Percentiles rank a stretch among this genome's conserved stretches.
Conservation (phyloP, 2,329 filamentous ascomycete genomes). For the Plenodomus lindquistii region DNA sequence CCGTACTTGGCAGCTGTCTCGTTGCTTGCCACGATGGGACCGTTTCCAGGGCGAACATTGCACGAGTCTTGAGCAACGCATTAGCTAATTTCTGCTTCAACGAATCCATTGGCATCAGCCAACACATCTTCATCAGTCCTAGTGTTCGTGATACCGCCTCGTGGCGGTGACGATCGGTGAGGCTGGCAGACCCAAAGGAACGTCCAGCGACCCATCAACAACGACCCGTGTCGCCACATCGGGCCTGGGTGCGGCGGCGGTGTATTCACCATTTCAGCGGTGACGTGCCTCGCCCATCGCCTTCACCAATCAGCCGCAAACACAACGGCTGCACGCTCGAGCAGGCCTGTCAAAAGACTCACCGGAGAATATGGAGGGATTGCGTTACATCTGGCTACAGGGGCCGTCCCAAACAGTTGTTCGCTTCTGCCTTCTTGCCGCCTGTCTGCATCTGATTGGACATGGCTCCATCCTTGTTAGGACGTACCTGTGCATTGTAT, state of each 20-base stretch:
- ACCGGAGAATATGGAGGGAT: conserved; percentile 26
- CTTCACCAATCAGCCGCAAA: conserved; percentile 15
- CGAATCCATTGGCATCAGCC: not conserved
- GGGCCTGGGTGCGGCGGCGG: conserved; percentile 10
- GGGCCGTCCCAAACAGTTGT: conserved; percentile 17
- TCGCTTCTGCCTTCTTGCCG: conserved; percentile 19
- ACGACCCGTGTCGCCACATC: not conserved
- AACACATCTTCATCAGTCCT: conserved; percentile 2
- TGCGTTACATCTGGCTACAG: conserved; percentile 28
- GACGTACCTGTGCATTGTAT: conserved; percentile 6
- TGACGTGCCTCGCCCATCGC: conserved; percentile 12
- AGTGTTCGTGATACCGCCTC: conserved; percentile 5
- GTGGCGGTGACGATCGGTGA: conserved; percentile 14
- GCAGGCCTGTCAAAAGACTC: conserved; percentile 20
- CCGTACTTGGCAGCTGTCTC: not conserved
- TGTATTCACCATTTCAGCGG: conserved; percentile 19
- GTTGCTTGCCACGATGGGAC: not conserved
- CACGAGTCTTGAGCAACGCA: conserved; percentile 1
- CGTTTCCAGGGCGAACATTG: conserved; percentile 2
- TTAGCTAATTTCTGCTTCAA: conserved; percentile 4
- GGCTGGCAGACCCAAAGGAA: conserved; percentile 2
- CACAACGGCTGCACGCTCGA: conserved; percentile 3
- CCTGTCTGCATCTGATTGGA: conserved; percentile 14
- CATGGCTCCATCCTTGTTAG: conserved; percentile 1
- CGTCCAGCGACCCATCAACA: conserved; percentile 2